phyloP scores from a whole-genome alignment of 176 grass and related monocot genomes.

The Sorghum bicolor region DNA sequence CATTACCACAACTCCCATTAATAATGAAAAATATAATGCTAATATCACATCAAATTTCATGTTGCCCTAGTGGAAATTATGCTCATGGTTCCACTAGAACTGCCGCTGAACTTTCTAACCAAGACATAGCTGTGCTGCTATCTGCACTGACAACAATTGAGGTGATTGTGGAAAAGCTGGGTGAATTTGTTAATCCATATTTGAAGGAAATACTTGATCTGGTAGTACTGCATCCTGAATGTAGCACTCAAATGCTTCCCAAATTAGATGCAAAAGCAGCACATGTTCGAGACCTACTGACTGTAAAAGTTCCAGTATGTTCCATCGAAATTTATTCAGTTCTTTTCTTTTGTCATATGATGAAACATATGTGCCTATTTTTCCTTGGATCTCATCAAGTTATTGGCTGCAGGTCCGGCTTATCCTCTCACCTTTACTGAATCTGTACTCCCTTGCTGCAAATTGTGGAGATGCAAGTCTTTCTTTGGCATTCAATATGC shows the following conservation, averaged over 20 bases:
- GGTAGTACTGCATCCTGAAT: slow-evolving; percentile 68
- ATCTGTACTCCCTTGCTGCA: slow-evolving; percentile 52
- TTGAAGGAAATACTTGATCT: slow-evolving; percentile 69
- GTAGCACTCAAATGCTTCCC: slow-evolving; percentile 43
- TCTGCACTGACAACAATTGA: slow-evolving; percentile 67
- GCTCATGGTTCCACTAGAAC: slow-evolving; percentile 7
- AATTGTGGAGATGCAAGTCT: slow-evolving; percentile 74
- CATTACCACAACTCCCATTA: slow-evolving; percentile 66
- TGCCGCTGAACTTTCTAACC: slow-evolving; percentile 20
- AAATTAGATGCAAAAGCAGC: slow-evolving; percentile 73
- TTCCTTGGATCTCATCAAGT: slow-evolving; percentile 26
- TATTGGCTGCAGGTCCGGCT: slow-evolving; percentile 69
- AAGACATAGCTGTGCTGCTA: slow-evolving; percentile 43
- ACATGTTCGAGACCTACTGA: slow-evolving; percentile 59
- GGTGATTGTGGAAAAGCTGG: slow-evolving; percentile 77
- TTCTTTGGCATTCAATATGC: slow-evolving; percentile 71
- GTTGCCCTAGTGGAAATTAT: slow-evolving; percentile 45
- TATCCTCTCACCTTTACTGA: slow-evolving; percentile 65
- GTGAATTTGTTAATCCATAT: slow-evolving; percentile 93
- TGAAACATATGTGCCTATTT: background rate
- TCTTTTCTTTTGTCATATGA: slow-evolving; percentile 9
- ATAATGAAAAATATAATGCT: slow-evolving; percentile 80
- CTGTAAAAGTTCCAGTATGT: slow-evolving; percentile 89
- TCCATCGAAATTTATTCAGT: background rate
- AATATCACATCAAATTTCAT: slow-evolving; percentile 58